phyloP scores from a whole-genome alignment of 2,329 filamentous ascomycete species.

The Trichoderma sp. region DNA sequence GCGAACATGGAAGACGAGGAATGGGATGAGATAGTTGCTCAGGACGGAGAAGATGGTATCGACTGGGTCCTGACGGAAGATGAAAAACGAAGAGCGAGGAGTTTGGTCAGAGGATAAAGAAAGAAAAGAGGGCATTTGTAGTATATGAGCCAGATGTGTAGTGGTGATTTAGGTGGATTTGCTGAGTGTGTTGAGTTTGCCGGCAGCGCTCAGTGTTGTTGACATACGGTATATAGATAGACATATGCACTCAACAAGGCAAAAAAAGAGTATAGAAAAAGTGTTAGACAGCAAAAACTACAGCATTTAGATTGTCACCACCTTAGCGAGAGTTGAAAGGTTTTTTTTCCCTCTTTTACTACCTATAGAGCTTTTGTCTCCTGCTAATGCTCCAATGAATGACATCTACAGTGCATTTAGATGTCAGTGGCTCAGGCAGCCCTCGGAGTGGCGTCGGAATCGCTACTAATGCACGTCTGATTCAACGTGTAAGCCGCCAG shows the following conservation, averaged over 20 bases:
- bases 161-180: background rate
- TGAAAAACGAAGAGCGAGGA: conserved; percentile 70
- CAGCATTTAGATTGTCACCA: background rate
- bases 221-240: background rate
- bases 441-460: conserved; percentile 16
- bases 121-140: background rate
- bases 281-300: background rate
- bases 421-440: conserved; percentile 6
- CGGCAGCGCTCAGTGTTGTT: background rate
- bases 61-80: conserved; percentile 69
- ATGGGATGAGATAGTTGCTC: conserved; percentile 70
- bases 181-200: background rate
- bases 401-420: background rate
- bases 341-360: background rate
- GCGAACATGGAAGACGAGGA: conserved; percentile 96
- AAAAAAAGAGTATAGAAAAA: background rate
- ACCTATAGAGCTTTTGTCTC: background rate
- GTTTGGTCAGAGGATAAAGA: conserved; percentile 51
- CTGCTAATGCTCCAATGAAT: background rate
- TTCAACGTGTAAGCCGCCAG: background rate
- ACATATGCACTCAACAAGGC: background rate
- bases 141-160: background rate
- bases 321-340: background rate
- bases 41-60: conserved; percentile 60
- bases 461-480: background rate